These are phyloP conservation scores for Volutella citrinella DNA, from an alignment of 2,329 filamentous ascomycete species.

Conservation along the genomic window DNA sequence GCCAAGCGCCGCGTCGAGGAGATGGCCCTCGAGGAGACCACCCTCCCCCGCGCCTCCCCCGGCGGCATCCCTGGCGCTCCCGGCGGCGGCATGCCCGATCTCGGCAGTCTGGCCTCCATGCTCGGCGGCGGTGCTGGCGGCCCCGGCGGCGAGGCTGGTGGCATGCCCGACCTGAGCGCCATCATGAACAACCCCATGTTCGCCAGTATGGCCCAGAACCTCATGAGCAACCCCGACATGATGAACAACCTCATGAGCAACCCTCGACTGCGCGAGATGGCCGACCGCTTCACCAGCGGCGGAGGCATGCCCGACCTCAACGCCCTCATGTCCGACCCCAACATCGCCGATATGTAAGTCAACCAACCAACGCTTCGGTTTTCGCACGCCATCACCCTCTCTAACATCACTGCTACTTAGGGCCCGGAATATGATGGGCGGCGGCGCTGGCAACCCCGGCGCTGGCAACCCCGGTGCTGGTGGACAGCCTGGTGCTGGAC, in stretches of 20 bases:
- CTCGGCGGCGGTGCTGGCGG: conserved; percentile 58
- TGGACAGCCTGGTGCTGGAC: conserved; percentile 23
- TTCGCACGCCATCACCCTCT: too few relatives aligned
- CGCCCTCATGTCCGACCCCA: conserved; percentile 87
- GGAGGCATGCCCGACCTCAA: conserved; percentile 88
- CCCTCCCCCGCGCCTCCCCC: conserved; percentile 43
- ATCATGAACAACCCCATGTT: conserved; percentile 99
- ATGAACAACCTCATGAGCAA: conserved; percentile 94
- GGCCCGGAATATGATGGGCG: conserved; percentile 47
- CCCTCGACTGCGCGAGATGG: conserved; percentile 84
- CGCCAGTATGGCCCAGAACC: conserved; percentile 89
- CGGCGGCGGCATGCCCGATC: conserved; percentile 65
- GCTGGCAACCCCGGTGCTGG: conserved; percentile 25
- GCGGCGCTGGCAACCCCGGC: conserved; percentile 26
- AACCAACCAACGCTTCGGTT: too few relatives aligned
- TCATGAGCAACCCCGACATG: conserved; percentile 95
- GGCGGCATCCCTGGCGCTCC: conserved; percentile 50
- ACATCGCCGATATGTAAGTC: conserved; percentile 90
- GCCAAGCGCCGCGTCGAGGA: conserved; percentile 85
- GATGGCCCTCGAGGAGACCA: conserved; percentile 51
- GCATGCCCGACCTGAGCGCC: conserved; percentile 81
- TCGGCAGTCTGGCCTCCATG: conserved; percentile 70
- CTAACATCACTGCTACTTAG: too few relatives aligned
- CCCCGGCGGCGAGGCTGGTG: conserved; percentile 62
- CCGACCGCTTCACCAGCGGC: conserved; percentile 69